Conservation (phyloP, 2,329 filamentous ascomycete genomes). For the Dissoconium aciculare region DNA sequence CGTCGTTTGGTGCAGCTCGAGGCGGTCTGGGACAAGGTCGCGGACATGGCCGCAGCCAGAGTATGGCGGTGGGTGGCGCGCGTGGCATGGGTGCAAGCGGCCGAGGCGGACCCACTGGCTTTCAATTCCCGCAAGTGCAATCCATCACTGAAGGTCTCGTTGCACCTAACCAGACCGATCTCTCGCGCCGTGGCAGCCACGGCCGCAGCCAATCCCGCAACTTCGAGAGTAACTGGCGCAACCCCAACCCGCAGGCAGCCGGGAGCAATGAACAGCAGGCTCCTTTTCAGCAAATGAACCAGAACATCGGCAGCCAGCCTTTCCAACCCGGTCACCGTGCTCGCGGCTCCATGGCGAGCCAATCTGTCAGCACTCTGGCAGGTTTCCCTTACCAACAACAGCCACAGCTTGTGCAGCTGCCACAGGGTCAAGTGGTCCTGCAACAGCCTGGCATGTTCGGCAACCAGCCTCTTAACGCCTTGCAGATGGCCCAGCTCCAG, state of each 20-base stretch:
- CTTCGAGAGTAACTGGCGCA: constrained; percentile 97
- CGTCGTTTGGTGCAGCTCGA: constrained; percentile 17
- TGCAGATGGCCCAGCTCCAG: constrained; percentile 82
- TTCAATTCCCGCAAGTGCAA: constrained; percentile 45
- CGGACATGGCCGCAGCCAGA: constrained; percentile 61
- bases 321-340: constrained; percentile 89
- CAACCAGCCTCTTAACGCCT: constrained; percentile 71
- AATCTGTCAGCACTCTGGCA: constrained; percentile 66
- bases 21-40: constrained; percentile 26
- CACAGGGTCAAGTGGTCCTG: constrained; percentile 68
- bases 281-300: constrained; percentile 48
- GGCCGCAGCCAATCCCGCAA: constrained; percentile 74
- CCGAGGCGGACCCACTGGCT: constrained; percentile 51
- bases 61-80: constrained; percentile 62
- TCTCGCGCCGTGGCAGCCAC: constrained; percentile 67
- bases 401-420: constrained; percentile 73
- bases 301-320: constrained; percentile 51
- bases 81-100: constrained; percentile 45
- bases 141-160: constrained; percentile 38
- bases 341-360: constrained; percentile 67
- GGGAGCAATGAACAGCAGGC: constrained; percentile 26
- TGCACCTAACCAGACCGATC: constrained; percentile 38
- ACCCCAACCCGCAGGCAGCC: constrained; percentile 39
- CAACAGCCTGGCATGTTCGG: constrained; percentile 65
- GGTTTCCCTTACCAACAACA: constrained; percentile 66